Conservation (phyloP, 2,329 filamentous ascomycete species). For the Metarhizium rileyi region DNA sequence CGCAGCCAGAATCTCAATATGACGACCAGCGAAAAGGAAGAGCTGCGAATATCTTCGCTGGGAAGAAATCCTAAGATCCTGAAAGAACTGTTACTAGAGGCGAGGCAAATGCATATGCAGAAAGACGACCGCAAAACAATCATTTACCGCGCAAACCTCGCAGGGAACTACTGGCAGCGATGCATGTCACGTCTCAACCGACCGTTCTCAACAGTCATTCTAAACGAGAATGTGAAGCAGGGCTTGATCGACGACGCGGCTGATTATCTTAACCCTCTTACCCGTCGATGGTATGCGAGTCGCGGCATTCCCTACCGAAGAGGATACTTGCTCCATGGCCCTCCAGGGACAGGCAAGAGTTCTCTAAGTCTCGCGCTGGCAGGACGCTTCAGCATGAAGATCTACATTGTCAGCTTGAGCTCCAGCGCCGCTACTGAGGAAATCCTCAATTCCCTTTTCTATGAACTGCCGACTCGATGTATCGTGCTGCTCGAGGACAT, state of each 20-base stretch:
- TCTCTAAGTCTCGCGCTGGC: conserved; percentile 62
- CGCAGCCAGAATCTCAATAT: conserved; percentile 27
- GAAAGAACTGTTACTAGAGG: conserved; percentile 52
- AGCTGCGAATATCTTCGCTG: conserved; percentile 51
- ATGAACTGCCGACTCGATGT: conserved; percentile 57
- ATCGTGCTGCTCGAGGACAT: conserved; percentile 70
- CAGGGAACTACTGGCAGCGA: conserved; percentile 46
- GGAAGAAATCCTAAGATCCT: conserved; percentile 50
- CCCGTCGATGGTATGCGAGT: conserved; percentile 70
- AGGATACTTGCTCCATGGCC: conserved; percentile 74
- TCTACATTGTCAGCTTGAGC: conserved; percentile 63
- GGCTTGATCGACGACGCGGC: conserved; percentile 49
- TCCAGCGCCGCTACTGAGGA: conserved; percentile 56
- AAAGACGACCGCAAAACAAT: conserved; percentile 53
- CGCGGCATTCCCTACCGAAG: conserved; percentile 78
- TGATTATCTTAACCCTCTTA: conserved; percentile 53
- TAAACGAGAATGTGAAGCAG: conserved; percentile 50
- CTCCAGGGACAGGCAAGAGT: conserved; percentile 72
- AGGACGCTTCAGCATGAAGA: conserved; percentile 58
- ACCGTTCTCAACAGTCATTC: conserved; percentile 56
- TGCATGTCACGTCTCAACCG: conserved; percentile 51
- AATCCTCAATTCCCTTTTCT: conserved; percentile 52
- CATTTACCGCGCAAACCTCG: conserved; percentile 50
- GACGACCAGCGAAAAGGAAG: conserved; percentile 42
- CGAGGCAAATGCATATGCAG: conserved; percentile 43